Base-by-base conservation (phyloP, 2,329 filamentous ascomycete genomes). In the Verticillium nonalfalfae region DNA sequence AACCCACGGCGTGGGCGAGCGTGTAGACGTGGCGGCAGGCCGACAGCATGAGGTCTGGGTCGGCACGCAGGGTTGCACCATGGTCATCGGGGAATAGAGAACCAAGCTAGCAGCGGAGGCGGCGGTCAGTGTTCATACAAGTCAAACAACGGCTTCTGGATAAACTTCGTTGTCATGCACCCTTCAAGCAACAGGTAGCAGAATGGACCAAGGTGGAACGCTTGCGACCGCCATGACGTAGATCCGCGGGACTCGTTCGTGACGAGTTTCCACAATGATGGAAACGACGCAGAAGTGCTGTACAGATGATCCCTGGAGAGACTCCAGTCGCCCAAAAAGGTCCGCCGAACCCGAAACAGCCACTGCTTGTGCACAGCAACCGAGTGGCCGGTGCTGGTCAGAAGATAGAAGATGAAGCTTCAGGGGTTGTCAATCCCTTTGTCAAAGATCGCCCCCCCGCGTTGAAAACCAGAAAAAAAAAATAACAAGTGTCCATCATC, bases 21-120 rank as follows among this genome's bases (percentile, higher is more conserved):
- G 88, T 45, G 75, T 90, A 40, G 88, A 91, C 68, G 86, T 91
- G 3, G 86, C 87, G 35, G 85, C 87, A 1, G 79, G 81, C 7
- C 79, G 81, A 61, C 71, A 83, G 13, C 89, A 91, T 67, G 87
- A 91, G 74, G 88, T 91, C 1, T 90, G 87, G 85, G 81, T 90
- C 56, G 88, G 88, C 1, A 66, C 72, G 1, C 76, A 83, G 63
- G 89, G 89, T 0, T 91, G 89, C 71, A 90, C 85, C 2, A 89
- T 88, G 75, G 85, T 87, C 9, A 84, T 86, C 69, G 84, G 86
- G 57, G 85, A 87, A 75, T 85, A 62, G 64, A 7, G 6, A 14
- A 40, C 4, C 35, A 35, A 31, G n/a, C n/a, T 35, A 7, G n/a
- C 18, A 9, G 26, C 26, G 3, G 26, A 26, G 11, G n/a, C 9